Evolutionary conservation across 306 rosid species (phyloP), one percentile per base, ranked within the genome.

Genomic region (Citrullus colocynthis): DNA sequence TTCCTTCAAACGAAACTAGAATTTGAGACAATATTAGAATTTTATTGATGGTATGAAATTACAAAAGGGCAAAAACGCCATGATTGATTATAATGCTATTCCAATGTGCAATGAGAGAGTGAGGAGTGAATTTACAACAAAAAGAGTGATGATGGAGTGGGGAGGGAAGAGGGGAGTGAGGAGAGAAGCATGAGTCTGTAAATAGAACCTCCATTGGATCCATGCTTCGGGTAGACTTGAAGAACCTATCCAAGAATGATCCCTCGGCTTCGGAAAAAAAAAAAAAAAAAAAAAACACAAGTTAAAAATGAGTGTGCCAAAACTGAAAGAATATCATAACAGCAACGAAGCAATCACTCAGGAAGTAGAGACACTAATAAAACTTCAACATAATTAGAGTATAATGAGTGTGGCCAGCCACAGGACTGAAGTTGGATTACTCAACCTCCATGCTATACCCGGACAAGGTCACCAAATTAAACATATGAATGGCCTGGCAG

Each of bases 191-290:
- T 36, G 45, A 16, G 17, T 7, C 30, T 49, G 60, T 73, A 44
- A 80, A 83, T 28, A 78, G 73, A 82, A 90, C 99, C 99, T 96
- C 88, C 82, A 79, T 44, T 14, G 98, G 91, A 66, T 89, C 91
- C 98, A 92, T 78, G 85, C 74, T 83, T 63, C 93, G 92, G 58
- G 99, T 91, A 57, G 91, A 59, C 84, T 89, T 92, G 70, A 87
- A 96, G 84, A 92, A 91, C 78, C 81, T 89, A 65, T 96, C 99
- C 81, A 96, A 65, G 85, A 87, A 96, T 30, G 99, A 92, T 48
- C 85, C 97, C 60, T 96, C 96, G 76, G 74, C 98, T 96, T 84
- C 11, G 57, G 81, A 78, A 65, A 76, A 84, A 11, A 65, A 82
- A 78, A 61, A 76, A 83, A 54, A 72, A 52, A 44, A 12, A 11